phyloP scores from a whole-genome alignment of 192 early-diverging fungal species.

The Obelidium mucronatum region DNA sequence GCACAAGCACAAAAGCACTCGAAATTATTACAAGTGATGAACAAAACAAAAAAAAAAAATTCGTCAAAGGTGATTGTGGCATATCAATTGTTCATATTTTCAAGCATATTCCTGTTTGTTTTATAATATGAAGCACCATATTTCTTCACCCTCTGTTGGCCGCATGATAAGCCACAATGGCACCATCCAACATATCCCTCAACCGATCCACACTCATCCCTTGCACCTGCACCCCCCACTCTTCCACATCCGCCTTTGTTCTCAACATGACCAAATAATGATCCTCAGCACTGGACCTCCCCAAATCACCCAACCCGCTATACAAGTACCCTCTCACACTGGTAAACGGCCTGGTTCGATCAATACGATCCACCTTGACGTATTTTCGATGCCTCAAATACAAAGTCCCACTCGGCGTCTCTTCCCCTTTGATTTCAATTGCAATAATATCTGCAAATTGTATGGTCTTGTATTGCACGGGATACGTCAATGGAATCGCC shows the following conservation, averaged over 20 bases:
- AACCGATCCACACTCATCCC: constrained; percentile 33
- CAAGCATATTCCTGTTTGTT: too few relatives aligned
- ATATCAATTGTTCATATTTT: too few relatives aligned
- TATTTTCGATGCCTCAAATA: constrained; percentile 28
- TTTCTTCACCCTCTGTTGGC: too few relatives aligned
- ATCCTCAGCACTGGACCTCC: constrained; percentile 16
- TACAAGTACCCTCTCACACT: constrained; percentile 32
- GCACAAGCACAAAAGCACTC: too few relatives aligned
- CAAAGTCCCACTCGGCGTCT: constrained; percentile 31
- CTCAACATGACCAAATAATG: constrained; percentile 30
- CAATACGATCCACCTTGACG: constrained; percentile 1
- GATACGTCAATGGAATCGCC: constrained; percentile 33
- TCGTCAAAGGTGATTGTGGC: too few relatives aligned
- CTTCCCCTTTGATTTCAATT: constrained; percentile 35
- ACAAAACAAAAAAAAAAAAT: too few relatives aligned
- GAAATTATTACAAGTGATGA: too few relatives aligned
- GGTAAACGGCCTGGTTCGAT: constrained; percentile 12
- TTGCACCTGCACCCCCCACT: constrained; percentile 34
- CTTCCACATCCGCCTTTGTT: not conserved
- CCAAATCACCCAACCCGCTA: constrained; percentile 29
- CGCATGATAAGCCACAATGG: constrained; percentile 16
- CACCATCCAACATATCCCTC: constrained; percentile 22
- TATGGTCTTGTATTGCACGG: constrained; percentile 27
- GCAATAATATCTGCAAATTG: constrained; percentile 23
- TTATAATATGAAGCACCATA: too few relatives aligned